These are phyloP conservation scores for Stachybotrys chartarum DNA, from an alignment of 2,329 filamentous ascomycete species.

Conservation along the genomic window DNA sequence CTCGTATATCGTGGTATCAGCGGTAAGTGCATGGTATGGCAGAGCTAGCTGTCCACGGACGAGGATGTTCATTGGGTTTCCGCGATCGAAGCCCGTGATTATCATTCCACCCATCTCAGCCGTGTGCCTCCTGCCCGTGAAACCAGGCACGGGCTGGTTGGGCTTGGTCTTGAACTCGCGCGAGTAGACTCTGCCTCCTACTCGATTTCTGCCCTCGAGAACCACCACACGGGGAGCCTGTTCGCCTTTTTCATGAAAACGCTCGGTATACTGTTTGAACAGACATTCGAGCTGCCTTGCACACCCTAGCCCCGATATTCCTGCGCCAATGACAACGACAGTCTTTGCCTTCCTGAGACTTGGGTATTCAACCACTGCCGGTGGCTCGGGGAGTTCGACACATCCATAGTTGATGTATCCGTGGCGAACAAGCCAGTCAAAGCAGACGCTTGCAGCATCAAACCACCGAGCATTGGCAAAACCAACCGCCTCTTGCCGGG, in stretches of 20 bases:
- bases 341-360: constrained; percentile 52
- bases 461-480: constrained; percentile 89
- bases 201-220: constrained; percentile 77
- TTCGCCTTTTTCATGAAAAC: constrained; percentile 58
- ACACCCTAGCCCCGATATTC: constrained; percentile 88
- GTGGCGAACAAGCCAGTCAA: constrained; percentile 83
- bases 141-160: constrained; percentile 39
- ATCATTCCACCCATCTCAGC: constrained; percentile 98
- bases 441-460: constrained; percentile 78
- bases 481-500: constrained; percentile 77
- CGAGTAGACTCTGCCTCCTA: constrained; percentile 92
- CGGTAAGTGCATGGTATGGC: constrained; percentile 72
- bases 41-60: constrained; percentile 85
- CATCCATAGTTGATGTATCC: constrained; percentile 98
- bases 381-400: constrained; percentile 51
- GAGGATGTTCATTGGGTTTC: constrained; percentile 87
- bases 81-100: constrained; percentile 91
- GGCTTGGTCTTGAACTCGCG: constrained; percentile 56
- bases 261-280: constrained; percentile 69
- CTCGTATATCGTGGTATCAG: constrained; percentile 87
- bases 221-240: constrained; percentile 68
- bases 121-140: constrained; percentile 61
- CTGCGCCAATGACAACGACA: constrained; percentile 82
- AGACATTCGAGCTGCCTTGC: constrained; percentile 86
- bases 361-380: constrained; percentile 31